phyloP scores from a whole-genome alignment of 768 basidiomycete genomes.

The Guyanaporus albipodus region DNA sequence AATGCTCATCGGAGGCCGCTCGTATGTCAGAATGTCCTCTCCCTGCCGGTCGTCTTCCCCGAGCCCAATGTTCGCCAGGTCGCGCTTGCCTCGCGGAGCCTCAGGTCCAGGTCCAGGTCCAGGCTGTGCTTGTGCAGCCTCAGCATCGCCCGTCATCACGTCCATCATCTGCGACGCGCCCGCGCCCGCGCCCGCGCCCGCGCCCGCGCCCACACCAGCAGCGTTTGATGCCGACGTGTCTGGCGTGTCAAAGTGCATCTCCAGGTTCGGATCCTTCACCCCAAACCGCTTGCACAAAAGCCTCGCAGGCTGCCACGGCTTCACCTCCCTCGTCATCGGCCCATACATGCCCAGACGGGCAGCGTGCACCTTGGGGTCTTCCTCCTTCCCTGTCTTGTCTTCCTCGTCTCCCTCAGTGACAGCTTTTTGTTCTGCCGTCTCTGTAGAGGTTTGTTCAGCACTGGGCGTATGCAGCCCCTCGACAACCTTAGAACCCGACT shows the following conservation, averaged over 20 bases:
- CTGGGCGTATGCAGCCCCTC: slow-evolving; percentile 69
- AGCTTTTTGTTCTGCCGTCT: slow-evolving; percentile 35
- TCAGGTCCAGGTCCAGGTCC: not conserved
- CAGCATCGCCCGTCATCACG: too few species aligned
- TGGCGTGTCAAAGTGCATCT: slow-evolving; percentile 34
- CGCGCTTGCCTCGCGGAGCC: slow-evolving; percentile 37
- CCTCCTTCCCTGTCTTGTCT: slow-evolving; percentile 45
- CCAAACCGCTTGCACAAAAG: slow-evolving; percentile 93
- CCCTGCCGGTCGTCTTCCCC: slow-evolving; percentile 93
- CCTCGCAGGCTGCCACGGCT: slow-evolving; percentile 75
- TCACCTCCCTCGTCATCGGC: slow-evolving; percentile 70
- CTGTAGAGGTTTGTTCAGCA: slow-evolving; percentile 33
- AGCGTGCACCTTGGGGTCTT: slow-evolving; percentile 76
- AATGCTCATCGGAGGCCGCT: slow-evolving; percentile 84
- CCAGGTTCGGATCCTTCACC: slow-evolving; percentile 81
- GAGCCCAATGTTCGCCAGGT: slow-evolving; percentile 78
- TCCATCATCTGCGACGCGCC: too few species aligned
- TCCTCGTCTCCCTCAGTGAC: slow-evolving; percentile 31
- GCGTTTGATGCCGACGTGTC: slow-evolving; percentile 24
- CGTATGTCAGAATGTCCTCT: slow-evolving; percentile 80
- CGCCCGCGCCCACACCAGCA: slow-evolving; percentile 13
- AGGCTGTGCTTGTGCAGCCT: not conserved
- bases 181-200: too few species aligned
- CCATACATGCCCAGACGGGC: slow-evolving; percentile 90
- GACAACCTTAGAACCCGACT: slow-evolving; percentile 53